Percentiles rank a stretch among this genome's conserved stretches.
phyloP scores from a whole-genome alignment of 495 filamentous ascomycete genomes.

The Bombardia bombarda region DNA sequence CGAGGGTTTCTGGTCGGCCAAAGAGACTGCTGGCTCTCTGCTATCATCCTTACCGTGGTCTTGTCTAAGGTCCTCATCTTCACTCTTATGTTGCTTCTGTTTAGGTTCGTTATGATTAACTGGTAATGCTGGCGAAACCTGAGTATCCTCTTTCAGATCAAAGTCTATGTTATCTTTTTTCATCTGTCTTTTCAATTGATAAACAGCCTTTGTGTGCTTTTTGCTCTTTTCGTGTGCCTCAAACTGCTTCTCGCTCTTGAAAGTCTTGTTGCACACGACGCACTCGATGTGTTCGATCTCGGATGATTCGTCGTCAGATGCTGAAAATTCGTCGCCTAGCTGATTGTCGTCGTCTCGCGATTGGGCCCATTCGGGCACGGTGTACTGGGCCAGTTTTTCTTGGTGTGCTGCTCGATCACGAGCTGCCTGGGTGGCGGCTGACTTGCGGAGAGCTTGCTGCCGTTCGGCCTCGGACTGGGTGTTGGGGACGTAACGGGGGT shows the following conservation, averaged over 20 bases:
- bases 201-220: constrained; percentile 81
- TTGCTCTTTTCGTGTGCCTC: constrained; percentile 95
- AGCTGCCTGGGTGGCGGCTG: constrained; percentile 76
- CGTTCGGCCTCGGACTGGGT: constrained; percentile 69
- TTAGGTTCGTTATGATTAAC: background rate
- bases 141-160: constrained; percentile 35
- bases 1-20: background rate
- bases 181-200: constrained; percentile 77
- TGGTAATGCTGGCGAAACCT: background rate
- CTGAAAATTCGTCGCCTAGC: constrained; percentile 29
- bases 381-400: constrained; percentile 55
- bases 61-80: too few relatives aligned
- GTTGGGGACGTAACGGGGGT: constrained; percentile 67
- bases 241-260: constrained; percentile 89
- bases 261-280: constrained; percentile 82
- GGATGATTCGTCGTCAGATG: constrained; percentile 45
- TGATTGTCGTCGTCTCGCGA: constrained; percentile 39
- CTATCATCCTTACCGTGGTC: background rate
- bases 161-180: constrained; percentile 58
- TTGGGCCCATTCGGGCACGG: constrained; percentile 72
- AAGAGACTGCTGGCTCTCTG: background rate
- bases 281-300: constrained; percentile 69
- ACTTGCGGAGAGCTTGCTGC: constrained; percentile 69
- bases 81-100: too few relatives aligned
- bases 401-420: constrained; percentile 73